Evolutionary conservation across 305 asterid species (phyloP), one percentile per base, ranked within the genome.

Genomic region (Fraxinus platypoda): DNA sequence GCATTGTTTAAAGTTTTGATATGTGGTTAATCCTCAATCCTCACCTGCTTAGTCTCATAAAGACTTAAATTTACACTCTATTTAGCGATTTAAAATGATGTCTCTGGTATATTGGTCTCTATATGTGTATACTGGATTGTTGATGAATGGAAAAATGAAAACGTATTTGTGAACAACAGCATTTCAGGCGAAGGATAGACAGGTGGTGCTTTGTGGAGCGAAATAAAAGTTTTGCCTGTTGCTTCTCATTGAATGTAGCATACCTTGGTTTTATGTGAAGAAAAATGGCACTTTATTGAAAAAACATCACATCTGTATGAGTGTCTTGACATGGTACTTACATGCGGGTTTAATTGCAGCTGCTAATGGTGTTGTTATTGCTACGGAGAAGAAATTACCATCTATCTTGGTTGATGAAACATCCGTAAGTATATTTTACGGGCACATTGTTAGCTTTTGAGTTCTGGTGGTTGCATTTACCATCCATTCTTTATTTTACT

Each of bases 291-390:
- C 15, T 34, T 81, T 25, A 4, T 6, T 13, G 13, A 59, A 34
- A 13, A 26, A 28, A 28, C 75, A 78, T 23, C 74, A 43, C 25
- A n/a, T 26, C 23, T 38, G 38, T 52, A 26, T 8, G 19, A 28
- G 28, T 13, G 37, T 49, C 79, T 78, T 34, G n/a, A 1, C 57
- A 38, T 3, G n/a, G 83, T 35, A 38, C 59, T 76, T 49, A 71
- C 70, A 2, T 35, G 19, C 57, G 8, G 73, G 59, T 80, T 46
- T 85, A 76, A 38, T 83, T 91, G 89, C 94, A 94, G 98, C 98
- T 89, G 94, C 99, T 77, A 96, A 96, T 92, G 99, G 98, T 17
- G 99, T 96, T 81, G 98, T 96, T 71, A 94, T 95, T 87, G 98
- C 99, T 31, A 94, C 99, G 8, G 99, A 96, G 90, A 96, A 96